Evolutionary conservation across 2,329 filamentous ascomycete species (phyloP), one percentile per base, ranked within the genome.

Genomic region (Colletotrichum somersetense): DNA sequence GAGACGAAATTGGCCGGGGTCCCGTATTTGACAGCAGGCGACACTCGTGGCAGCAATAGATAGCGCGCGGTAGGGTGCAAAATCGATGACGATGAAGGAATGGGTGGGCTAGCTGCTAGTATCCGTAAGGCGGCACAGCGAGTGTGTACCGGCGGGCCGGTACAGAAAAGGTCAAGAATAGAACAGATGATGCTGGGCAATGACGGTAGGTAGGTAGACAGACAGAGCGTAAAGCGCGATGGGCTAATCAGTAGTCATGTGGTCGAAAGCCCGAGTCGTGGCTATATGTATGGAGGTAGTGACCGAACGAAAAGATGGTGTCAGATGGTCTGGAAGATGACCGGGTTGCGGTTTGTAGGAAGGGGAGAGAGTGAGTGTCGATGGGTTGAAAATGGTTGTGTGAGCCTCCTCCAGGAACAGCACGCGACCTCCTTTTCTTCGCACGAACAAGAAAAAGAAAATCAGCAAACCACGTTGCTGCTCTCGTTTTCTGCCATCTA

Each of bases 401-500:
- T 23, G 66, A 64, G 48, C 55, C 61, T 61, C 55, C 14, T 42
- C 33, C 33, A 59, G n/a, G 14, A 26, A 57, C 66, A 69, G 69
- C 70, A 70, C 66, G 59, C 53, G 70, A 72, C 70, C 70, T 67
- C 53, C 61, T 66, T 59, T 48, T 64, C 50, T 57, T 62, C 44
- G 58, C 58, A 48, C 55, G 16, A 65, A 23, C 46, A 33, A 35
- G 33, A 63, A 57, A 48, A 63, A 53, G n/a, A 68, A 58, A 68
- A 48, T 23, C n/a, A 35, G 7, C 50, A 53, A 35, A 35, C 30
- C 30, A 56, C 52, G 33, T 35, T 56, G 30, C 52, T n/a, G 33
- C 33, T 40, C 20, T 18, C 16, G 16, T 20, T 57, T 55, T 44
- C 58, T 52, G 46, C 38, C 30, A 30, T 5, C 30, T 30, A 30